Evolutionary conservation across 306 rosid species (phyloP), one percentile per base, ranked within the genome.

Genomic region (Geum urbanum): DNA sequence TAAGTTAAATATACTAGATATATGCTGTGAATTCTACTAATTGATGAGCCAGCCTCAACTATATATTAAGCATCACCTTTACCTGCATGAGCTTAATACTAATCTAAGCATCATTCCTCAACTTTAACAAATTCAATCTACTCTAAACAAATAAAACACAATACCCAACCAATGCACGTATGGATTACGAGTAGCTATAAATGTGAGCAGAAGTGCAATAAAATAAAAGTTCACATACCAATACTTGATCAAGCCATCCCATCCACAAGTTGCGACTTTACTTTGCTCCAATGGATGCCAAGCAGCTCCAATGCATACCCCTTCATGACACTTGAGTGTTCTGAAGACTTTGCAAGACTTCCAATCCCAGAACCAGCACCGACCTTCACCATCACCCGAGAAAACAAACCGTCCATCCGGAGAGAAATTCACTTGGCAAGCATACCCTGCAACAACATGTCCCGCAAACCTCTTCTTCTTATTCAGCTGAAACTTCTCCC

Each of bases 361-460:
- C 99, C 99, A 95, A 67, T 95, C 99, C 99, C 96, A 95, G 77
- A 95, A 95, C 99, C 99, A 95, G 81, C 99, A 95, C 79, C 83
- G 81, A 52, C 99, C 97, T 76, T 95, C 97, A 45, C 96, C 95
- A 72, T 91, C 99, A 56, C 99, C 97, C 0, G 99, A 95, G 88
- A 87, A 85, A 55, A 95, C 97, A 75, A 95, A 95, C 10, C 99
- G 90, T 9, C 97, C 99, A 73, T 94, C 99, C 0, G 97, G 99
- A 0, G 99, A 91, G 81, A 91, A 95, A 78, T 89, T 89, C 39
- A 91, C 99, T 69, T 91, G 97, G 61, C 97, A 95, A 5, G 99
- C 99, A 69, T 91, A 91, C 51, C 99, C 97, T 4, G 99, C 96
- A 14, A 71, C 99, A 41, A 94, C 89, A 67, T 95, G 99, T 56